A percentile compares a stretch with the other conserved stretches of the same genome.
phyloP scores from a whole-genome alignment of 371 early-diverging fungal species.

The Mortierella sp. region DNA sequence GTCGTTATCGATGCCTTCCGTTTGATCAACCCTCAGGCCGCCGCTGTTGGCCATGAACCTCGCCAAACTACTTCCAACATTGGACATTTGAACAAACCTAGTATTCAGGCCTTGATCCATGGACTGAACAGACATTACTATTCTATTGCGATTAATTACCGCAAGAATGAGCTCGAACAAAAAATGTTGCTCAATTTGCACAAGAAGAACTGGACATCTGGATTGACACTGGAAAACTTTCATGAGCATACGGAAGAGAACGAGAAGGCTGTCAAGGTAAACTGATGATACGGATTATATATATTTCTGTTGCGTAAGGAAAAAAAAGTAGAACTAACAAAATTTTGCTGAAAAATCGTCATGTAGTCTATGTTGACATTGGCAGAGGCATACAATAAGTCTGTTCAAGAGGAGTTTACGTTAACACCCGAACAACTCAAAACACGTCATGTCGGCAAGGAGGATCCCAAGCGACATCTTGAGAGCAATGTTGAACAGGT shows the following conservation, averaged over 20 bases:
- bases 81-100: slow-evolving; percentile 99
- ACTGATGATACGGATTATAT: not conserved
- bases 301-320: too few species aligned
- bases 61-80: slow-evolving; percentile 99
- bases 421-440: slow-evolving; percentile 95
- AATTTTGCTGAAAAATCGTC: not conserved
- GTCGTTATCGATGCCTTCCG: slow-evolving; percentile 99
- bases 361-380: slow-evolving; percentile 84
- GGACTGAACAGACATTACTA: slow-evolving; percentile 99
- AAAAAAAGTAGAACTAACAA: too few species aligned
- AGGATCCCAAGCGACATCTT: slow-evolving; percentile 98
- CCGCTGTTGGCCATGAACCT: slow-evolving; percentile 96
- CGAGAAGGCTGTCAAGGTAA: slow-evolving; percentile 86
- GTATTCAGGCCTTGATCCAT: slow-evolving; percentile 98
- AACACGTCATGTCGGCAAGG: slow-evolving; percentile 97
- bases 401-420: slow-evolving; percentile 94
- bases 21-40: slow-evolving; percentile 92
- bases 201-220: slow-evolving; percentile 99
- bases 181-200: slow-evolving; percentile 99
- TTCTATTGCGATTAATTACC: slow-evolving; percentile 99
- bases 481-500: slow-evolving; percentile 90
- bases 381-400: slow-evolving; percentile 95
- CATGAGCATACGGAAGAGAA: slow-evolving; percentile 85
- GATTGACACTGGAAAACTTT: slow-evolving; percentile 91
- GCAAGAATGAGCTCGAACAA: slow-evolving; percentile 99